These are phyloP conservation scores for Chlamydomonas incerta DNA, from an alignment of 139 green algal genomes.

Conservation along the genomic window DNA sequence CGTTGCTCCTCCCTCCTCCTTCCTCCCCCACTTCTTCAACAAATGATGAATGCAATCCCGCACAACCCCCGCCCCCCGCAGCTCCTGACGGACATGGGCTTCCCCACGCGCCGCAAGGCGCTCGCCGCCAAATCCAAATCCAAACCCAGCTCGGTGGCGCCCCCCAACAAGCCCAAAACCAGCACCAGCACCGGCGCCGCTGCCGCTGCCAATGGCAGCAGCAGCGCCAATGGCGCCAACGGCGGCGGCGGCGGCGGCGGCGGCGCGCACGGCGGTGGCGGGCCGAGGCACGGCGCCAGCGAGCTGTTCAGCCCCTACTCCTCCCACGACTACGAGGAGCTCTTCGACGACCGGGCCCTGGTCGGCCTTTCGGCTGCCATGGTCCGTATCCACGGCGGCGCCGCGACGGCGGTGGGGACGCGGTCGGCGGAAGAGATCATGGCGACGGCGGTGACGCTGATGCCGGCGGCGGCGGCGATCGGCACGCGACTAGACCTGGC, in stretches of 20 bases:
- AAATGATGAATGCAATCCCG: too few species aligned
- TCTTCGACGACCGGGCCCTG: not conserved
- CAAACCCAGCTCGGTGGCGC: too few species aligned
- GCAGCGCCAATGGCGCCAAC: not conserved
- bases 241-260: too few species aligned
- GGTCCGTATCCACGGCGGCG: not conserved
- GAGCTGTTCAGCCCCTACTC: conserved; percentile 28
- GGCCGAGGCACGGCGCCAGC: not conserved
- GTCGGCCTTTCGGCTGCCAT: not conserved
- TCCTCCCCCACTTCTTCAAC: too few species aligned
- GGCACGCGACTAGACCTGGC: conserved; percentile 15
- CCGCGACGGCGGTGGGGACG: not conserved
- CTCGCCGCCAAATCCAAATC: too few species aligned
- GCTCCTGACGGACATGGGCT: too few species aligned
- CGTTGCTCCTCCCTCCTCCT: too few species aligned
- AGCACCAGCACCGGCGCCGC: not conserved
- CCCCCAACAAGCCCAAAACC: not conserved
- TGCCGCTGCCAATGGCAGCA: not conserved
- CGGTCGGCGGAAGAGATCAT: not conserved
- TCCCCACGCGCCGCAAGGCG: too few species aligned
- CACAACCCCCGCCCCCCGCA: too few species aligned
- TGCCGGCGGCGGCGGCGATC: conserved; percentile 18
- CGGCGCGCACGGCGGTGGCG: too few species aligned
- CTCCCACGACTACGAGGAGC: conserved; percentile 25
- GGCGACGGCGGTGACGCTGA: conserved; percentile 15